phyloP scores from a whole-genome alignment of 495 filamentous ascomycete genomes.

The Physcia stellaris region DNA sequence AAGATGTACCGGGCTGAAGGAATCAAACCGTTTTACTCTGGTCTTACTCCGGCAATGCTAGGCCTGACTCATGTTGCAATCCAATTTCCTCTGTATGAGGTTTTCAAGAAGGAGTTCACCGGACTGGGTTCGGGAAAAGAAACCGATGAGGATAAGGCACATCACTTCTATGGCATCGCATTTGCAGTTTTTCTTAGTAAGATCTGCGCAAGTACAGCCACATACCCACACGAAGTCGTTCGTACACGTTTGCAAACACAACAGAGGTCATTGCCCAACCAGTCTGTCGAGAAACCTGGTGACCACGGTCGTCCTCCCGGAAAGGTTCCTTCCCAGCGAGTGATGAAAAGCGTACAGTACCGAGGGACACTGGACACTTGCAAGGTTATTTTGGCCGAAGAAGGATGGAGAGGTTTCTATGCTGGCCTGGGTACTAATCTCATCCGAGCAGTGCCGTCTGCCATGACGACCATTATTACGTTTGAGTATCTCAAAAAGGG shows the following conservation, averaged over 20 bases:
- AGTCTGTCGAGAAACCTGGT: conserved; percentile 16
- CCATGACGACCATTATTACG: conserved; percentile 93
- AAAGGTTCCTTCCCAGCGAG: conserved; percentile 41
- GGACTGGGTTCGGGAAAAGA: conserved; percentile 65
- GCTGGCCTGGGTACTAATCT: conserved; percentile 97
- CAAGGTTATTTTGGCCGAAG: conserved; percentile 72
- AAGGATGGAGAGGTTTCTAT: conserved; percentile 95
- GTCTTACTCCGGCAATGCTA: conserved; percentile 79
- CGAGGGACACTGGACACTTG: conserved; percentile 69
- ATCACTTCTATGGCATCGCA: conserved; percentile 62
- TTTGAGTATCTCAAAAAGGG: conserved; percentile 73
- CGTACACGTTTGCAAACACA: conserved; percentile 53
- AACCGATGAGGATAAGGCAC: conserved; percentile 39
- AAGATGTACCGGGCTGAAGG: conserved; percentile 94
- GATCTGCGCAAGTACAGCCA: conserved; percentile 83
- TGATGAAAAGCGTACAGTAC: conserved; percentile 56
- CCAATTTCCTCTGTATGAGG: conserved; percentile 94
- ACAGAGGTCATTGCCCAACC: conserved; percentile 66
- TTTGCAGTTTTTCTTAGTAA: conserved; percentile 90
- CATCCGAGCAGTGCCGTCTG: conserved; percentile 86
- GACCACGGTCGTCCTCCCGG: conserved; percentile 25
- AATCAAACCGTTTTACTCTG: conserved; percentile 84
- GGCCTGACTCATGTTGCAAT: conserved; percentile 93
- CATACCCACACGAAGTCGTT: conserved; percentile 61
- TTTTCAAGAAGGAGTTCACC: conserved; percentile 79